phyloP scores from a whole-genome alignment of 306 rosid species.

The Ochetophila trinervis region DNA sequence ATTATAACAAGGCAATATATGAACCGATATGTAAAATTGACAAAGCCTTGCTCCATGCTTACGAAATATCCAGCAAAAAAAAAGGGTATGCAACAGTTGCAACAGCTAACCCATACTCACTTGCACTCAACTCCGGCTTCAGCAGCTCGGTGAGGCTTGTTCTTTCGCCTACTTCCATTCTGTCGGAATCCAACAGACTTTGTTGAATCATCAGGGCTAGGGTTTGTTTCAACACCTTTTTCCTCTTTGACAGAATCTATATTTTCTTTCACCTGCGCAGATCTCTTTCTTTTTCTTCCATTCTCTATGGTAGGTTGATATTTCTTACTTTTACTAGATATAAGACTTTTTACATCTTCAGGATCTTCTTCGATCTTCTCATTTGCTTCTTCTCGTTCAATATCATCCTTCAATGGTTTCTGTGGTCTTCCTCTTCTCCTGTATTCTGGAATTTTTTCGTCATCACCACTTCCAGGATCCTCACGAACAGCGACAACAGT shows the following conservation, averaged over 20 bases:
- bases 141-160: constrained; percentile 87
- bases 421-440: constrained; percentile 60
- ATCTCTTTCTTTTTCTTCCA: constrained; percentile 57
- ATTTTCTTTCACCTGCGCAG: constrained; percentile 45
- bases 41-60: constrained; percentile 1
- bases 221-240: constrained; percentile 33
- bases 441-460: constrained; percentile 43
- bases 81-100: constrained; percentile 11
- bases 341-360: constrained; percentile 37
- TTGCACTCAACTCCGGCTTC: constrained; percentile 85
- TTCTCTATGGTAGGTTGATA: constrained; percentile 38
- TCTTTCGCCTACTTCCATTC: constrained; percentile 80
- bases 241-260: constrained; percentile 48
- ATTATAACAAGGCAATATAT: constrained; percentile 1
- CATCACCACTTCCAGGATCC: constrained; percentile 56
- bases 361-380: constrained; percentile 48
- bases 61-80: constrained; percentile 1
- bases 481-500: constrained; percentile 34
- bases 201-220: constrained; percentile 39
- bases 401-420: constrained; percentile 50
- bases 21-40: constrained; percentile 13
- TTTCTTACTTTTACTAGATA: constrained; percentile 39
- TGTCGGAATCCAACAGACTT: constrained; percentile 75
- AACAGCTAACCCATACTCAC: constrained; percentile 34
- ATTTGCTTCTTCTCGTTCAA: constrained; percentile 41